Evolutionary conservation across 1,139 yeast genomes (phyloP).

Genomic region (Geotrichum bryndzae): DNA sequence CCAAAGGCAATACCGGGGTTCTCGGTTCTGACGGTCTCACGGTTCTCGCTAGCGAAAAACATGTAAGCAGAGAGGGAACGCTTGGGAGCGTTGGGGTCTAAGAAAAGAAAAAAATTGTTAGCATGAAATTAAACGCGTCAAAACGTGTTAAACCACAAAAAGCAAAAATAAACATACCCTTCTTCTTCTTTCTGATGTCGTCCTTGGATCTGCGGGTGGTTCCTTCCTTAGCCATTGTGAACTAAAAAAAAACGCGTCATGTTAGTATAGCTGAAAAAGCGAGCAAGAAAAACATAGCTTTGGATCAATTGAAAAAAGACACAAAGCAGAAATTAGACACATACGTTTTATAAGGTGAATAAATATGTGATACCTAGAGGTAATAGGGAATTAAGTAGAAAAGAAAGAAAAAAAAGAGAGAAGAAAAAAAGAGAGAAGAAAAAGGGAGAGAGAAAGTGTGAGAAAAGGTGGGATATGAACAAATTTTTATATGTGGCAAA

Average conservation of each 20-base stretch:
- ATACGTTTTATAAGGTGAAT: neutral
- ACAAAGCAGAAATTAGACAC: neutral
- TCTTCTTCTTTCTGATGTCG: slow-evolving; percentile 29
- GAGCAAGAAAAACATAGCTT: neutral
- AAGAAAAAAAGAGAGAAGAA: neutral
- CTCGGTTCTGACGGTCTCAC: slow-evolving; percentile 90
- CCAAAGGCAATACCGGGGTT: slow-evolving; percentile 93
- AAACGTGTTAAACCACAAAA: neutral
- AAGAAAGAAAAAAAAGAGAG: neutral
- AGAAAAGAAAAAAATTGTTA: neutral
- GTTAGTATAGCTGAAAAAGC: neutral
- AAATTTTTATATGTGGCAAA: neutral
- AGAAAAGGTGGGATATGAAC: neutral
- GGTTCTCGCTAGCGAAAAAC: slow-evolving; percentile 97
- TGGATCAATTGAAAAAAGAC: neutral
- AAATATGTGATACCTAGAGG: neutral
- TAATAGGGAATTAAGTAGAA: neutral
- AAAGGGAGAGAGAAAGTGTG: neutral
- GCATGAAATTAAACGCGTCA: neutral
- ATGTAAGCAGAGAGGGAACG: slow-evolving; percentile 96
- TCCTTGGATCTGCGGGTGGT: slow-evolving; percentile 26
- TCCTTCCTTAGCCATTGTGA: slow-evolving; percentile 29
- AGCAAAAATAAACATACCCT: slow-evolving; percentile 24
- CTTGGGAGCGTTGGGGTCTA: slow-evolving; percentile 98
- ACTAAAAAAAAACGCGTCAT: neutral